Evolutionary conservation across 108 stramenopile species (phyloP).

Genomic region (Aurantiochytrium sp.): DNA sequence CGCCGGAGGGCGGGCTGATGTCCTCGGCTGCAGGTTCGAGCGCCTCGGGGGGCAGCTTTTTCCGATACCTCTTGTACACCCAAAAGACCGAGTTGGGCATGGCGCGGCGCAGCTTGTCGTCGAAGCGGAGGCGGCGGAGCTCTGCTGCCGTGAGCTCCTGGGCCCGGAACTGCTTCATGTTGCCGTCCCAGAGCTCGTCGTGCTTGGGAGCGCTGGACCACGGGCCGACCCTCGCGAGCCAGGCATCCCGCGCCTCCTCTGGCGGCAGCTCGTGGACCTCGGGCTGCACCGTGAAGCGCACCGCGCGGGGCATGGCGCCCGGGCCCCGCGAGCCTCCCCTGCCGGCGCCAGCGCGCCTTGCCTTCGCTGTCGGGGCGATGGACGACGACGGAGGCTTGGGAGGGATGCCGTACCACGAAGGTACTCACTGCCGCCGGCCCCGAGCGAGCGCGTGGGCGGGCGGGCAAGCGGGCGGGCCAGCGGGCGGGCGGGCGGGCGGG

Average conservation of each 20-base stretch:
- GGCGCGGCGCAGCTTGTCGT: background rate
- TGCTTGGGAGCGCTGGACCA: conserved; percentile 35
- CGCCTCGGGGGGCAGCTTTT: background rate
- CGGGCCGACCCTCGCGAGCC: conserved; percentile 45
- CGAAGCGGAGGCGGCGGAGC: background rate
- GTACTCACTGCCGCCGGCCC: too few species aligned
- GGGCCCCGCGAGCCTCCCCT: background rate
- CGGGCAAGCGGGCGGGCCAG: too few species aligned
- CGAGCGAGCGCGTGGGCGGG: too few species aligned
- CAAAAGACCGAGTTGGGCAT: background rate
- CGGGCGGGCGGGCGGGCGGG: too few species aligned
- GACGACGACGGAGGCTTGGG: too few species aligned
- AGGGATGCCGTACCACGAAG: too few species aligned
- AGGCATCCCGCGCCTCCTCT: conserved; percentile 31
- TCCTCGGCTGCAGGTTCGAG: too few species aligned
- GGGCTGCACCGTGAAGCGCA: conserved; percentile 38
- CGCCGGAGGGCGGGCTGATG: background rate
- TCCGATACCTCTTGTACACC: background rate
- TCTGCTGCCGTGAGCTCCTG: background rate
- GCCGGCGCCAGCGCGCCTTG: background rate
- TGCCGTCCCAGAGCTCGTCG: conserved; percentile 25
- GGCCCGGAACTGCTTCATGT: background rate
- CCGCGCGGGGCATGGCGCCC: conserved; percentile 32
- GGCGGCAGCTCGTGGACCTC: conserved; percentile 14
- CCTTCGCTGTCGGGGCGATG: background rate